Conservation (phyloP, 768 basidiomycete genomes). For the Rhodotorula sphaerocarpa region DNA sequence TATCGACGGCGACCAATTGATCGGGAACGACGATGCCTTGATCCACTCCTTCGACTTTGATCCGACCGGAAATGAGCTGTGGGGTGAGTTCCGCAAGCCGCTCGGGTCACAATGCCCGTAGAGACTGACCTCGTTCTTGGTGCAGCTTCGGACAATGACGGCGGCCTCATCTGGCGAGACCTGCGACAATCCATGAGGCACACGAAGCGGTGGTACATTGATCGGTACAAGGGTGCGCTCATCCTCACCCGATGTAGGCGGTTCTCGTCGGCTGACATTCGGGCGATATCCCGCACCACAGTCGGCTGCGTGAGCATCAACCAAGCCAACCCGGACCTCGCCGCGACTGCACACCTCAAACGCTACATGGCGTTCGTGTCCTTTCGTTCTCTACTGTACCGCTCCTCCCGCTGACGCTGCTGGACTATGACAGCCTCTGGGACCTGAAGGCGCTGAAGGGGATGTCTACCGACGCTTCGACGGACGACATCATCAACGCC, state of each 20-base stretch:
- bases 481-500: constrained; percentile 10
- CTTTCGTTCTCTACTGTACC: not conserved
- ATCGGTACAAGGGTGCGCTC: constrained; percentile 19
- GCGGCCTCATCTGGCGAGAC: constrained; percentile 33
- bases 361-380: constrained; percentile 21
- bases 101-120: constrained; percentile 29
- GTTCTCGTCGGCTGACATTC: not conserved
- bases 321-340: constrained; percentile 29
- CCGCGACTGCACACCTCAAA: constrained; percentile 37
- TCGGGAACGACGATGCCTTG: constrained; percentile 39
- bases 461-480: not conserved
- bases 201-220: constrained; percentile 35
- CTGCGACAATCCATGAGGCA: constrained; percentile 24
- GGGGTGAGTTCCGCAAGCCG: constrained; percentile 40
- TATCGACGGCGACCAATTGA: constrained; percentile 35
- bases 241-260: not conserved
- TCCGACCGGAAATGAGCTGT: constrained; percentile 37
- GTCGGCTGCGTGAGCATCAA: constrained; percentile 34
- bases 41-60: constrained; percentile 46
- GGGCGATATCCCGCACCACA: not conserved
- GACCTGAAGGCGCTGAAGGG: constrained; percentile 28
- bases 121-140: constrained; percentile 1
- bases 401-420: not conserved
- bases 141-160: constrained; percentile 24
- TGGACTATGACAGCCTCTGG: constrained; percentile 24